These are phyloP conservation scores for Misopates orontium DNA, from an alignment of 257 asterid genomes.

Conservation along the genomic window DNA sequence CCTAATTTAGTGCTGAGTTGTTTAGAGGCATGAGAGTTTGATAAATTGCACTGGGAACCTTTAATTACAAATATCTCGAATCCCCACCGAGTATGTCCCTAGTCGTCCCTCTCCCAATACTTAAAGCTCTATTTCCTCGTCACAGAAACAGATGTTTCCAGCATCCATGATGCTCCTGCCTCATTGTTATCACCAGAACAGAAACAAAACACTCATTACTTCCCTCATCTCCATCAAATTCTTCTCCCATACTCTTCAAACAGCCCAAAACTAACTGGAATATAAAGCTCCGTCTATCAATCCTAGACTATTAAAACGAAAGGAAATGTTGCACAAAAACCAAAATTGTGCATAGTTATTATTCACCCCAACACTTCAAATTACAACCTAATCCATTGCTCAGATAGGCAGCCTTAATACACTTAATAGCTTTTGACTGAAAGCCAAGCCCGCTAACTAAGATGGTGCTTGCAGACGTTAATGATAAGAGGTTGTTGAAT, in stretches of 20 bases:
- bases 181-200: neutral
- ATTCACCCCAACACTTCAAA: no score
- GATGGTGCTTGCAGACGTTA: no score
- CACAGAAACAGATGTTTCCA: neutral
- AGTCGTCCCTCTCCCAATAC: neutral
- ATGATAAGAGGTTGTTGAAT: no score
- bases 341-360: no score
- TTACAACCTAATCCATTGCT: neutral
- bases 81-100: neutral
- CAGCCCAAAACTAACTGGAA: neutral
- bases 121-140: neutral
- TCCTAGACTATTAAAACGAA: no score
- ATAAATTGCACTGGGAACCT: neutral
- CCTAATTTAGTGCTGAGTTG: neutral
- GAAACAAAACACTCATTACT: neutral
- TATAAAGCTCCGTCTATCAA: neutral
- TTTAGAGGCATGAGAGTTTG: neutral
- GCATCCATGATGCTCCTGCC: neutral
- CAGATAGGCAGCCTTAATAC: slow-evolving; percentile 8
- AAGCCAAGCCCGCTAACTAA: neutral
- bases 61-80: neutral
- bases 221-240: neutral
- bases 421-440: slow-evolving; percentile 15
- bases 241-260: neutral
- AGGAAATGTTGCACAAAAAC: no score